These are phyloP conservation scores for Akanthomyces uredinophilus DNA, from an alignment of 2,329 filamentous ascomycete genomes.

Conservation along the genomic window DNA sequence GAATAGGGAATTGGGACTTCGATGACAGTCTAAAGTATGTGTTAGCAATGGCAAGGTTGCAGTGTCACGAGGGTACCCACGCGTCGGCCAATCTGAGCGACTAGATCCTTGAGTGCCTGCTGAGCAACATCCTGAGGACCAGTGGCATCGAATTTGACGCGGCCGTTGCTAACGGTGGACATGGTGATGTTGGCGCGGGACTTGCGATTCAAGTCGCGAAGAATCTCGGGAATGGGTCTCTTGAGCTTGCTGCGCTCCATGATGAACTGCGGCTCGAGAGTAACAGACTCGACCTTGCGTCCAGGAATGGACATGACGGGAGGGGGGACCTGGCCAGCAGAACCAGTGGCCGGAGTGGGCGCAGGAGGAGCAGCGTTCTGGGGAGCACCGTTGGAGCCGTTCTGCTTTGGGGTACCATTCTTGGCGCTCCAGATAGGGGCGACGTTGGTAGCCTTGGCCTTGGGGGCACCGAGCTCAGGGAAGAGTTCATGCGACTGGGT, in stretches of 20 bases:
- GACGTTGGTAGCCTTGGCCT: conserved; percentile 62
- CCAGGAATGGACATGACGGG: conserved; percentile 72
- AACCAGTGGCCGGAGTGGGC: conserved; percentile 42
- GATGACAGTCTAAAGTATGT: conserved; percentile 42
- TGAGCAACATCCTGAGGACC: conserved; percentile 80
- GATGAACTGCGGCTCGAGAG: conserved; percentile 70
- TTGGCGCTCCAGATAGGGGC: conserved; percentile 75
- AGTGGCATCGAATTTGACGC: conserved; percentile 75
- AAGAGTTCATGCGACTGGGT: conserved; percentile 88
- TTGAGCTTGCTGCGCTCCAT: conserved; percentile 72
- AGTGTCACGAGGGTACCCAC: background rate
- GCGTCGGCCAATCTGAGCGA: conserved; percentile 74
- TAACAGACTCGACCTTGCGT: conserved; percentile 71
- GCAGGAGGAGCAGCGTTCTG: conserved; percentile 60
- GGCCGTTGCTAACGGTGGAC: conserved; percentile 65
- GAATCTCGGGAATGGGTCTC: conserved; percentile 76
- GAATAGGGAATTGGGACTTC: conserved; percentile 79
- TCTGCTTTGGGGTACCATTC: conserved; percentile 49
- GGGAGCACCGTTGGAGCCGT: conserved; percentile 51
- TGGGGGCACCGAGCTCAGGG: conserved; percentile 74
- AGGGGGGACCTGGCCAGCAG: conserved; percentile 31
- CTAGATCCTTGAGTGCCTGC: conserved; percentile 83
- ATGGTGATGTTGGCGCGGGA: conserved; percentile 83
- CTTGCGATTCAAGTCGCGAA: conserved; percentile 88
- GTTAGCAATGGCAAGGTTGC: conserved; percentile 18